Evolutionary conservation across 2,329 filamentous ascomycete species (phyloP).

Genomic region (Aspergillus floridensis): DNA sequence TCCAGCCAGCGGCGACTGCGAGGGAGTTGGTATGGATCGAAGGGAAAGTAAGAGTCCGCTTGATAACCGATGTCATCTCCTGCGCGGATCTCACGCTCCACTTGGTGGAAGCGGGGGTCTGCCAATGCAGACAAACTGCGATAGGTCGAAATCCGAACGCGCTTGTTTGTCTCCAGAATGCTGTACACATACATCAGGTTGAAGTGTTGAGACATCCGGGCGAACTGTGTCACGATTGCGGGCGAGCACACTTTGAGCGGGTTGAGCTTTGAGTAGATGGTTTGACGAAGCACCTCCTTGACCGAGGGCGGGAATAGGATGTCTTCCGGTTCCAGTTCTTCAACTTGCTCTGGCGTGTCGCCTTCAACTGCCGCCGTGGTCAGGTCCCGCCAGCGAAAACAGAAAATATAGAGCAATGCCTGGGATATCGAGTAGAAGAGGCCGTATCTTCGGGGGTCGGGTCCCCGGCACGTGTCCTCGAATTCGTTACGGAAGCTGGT

Average conservation of each 20-base stretch:
- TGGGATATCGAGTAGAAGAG: constrained; percentile 88
- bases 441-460: constrained; percentile 78
- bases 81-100: constrained; percentile 55
- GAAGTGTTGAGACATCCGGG: constrained; percentile 79
- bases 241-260: constrained; percentile 93
- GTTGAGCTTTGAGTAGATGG: constrained; percentile 86
- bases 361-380: constrained; percentile 57
- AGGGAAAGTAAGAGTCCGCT: constrained; percentile 93
- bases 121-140: constrained; percentile 40
- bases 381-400: constrained; percentile 94
- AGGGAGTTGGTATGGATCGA: constrained; percentile 92
- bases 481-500: constrained; percentile 70
- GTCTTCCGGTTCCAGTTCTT: constrained; percentile 62
- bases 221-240: constrained; percentile 86
- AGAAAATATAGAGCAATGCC: constrained; percentile 90
- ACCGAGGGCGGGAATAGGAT: constrained; percentile 74
- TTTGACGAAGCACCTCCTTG: constrained; percentile 69
- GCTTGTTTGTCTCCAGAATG: constrained; percentile 87
- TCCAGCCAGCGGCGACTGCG: constrained; percentile 85
- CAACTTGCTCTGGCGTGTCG: constrained; percentile 54
- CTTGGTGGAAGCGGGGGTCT: constrained; percentile 40
- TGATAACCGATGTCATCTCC: constrained; percentile 76
- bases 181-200: constrained; percentile 87
- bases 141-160: constrained; percentile 73
- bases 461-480: constrained; percentile 73